These are phyloP conservation scores for Capronia coronata DNA, from an alignment of 2,329 filamentous ascomycete genomes.

Conservation along the genomic window DNA sequence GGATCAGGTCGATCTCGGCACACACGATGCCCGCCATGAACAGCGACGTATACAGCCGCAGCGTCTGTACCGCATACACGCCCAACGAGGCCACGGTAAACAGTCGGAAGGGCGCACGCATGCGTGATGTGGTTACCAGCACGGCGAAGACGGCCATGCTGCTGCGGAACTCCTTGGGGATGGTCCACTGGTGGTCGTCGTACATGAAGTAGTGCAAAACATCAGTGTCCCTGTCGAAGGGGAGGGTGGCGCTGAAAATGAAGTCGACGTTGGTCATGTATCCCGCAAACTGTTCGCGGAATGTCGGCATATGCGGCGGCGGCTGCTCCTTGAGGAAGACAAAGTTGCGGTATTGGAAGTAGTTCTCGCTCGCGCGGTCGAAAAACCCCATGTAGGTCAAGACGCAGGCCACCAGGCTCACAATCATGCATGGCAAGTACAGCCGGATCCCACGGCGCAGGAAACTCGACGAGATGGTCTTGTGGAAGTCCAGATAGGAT, in stretches of 20 bases:
- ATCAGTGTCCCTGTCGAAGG: constrained; percentile 11
- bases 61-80: not conserved
- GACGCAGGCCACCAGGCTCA: constrained; percentile 36
- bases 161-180: constrained; percentile 41
- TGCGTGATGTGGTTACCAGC: constrained; percentile 9
- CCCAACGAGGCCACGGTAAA: constrained; percentile 1
- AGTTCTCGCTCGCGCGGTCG: constrained; percentile 6
- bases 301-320: constrained; percentile 39
- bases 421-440: constrained; percentile 38
- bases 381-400: constrained; percentile 34
- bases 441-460: constrained; percentile 40
- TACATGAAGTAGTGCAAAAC: constrained; percentile 14
- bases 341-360: constrained; percentile 2
- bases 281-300: constrained; percentile 24
- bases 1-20: constrained; percentile 18
- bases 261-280: constrained; percentile 36
- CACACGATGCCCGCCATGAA: constrained; percentile 19
- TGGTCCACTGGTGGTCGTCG: constrained; percentile 43
- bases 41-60: constrained; percentile 6
- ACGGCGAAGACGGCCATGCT: constrained; percentile 31
- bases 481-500: constrained; percentile 37
- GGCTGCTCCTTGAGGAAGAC: constrained; percentile 11
- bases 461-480: constrained; percentile 37
- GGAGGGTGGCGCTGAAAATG: constrained; percentile 15
- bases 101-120: constrained; percentile 4